Evolutionary conservation across 1,284 basidiomycete species (phyloP), one percentile per base, ranked within the genome.

Genomic region (Anthracocystis walkeri): DNA sequence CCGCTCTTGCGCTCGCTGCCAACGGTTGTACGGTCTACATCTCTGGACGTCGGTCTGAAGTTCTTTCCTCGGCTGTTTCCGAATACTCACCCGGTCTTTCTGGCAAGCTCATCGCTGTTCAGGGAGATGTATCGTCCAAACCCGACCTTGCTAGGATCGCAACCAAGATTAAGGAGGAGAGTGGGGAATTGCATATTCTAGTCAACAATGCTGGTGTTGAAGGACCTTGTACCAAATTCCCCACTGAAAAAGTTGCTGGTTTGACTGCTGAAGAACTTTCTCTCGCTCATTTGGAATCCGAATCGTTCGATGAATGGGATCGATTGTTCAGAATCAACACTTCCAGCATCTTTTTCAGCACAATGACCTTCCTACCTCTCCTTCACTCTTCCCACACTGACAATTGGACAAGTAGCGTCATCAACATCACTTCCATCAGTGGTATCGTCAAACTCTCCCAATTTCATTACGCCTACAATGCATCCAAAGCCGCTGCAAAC

Each of bases 1-100:
- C 78, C 4, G 74, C 80, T 1, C 62, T 76, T 2, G 76, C 75
- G 4, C 75, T 82, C 27, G 81, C 81, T 2, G 58, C 75, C 27
- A 77, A 80, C 60, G 81, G 81, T n/a, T 80, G 78, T 3, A 79
- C 68, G 12, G 81, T 82, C 5, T 82, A 80, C 73, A 82, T 82
- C 46, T 63, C 65, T 20, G 81, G 81, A 21, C 64, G 81, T 23
- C 57, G 81, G 0, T 56, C 62, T 31, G 57, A 72, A 2, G 65
- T 65, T 54, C 64, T 82, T 3, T 67, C 80, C 8, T 33, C 73
- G 3, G 78, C 78, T 3, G 72, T 72, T 0, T 12, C 20, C 1
- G 45, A 61, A 2, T 70, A 71, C 48, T 31, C 41, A 11, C 10
- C 40, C 1, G 48, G 29, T 1, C 41, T 77, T 20, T 8, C 27